Evolutionary conservation across 2,329 filamentous ascomycete species (phyloP).

Genomic region (Nemania diffusa): DNA sequence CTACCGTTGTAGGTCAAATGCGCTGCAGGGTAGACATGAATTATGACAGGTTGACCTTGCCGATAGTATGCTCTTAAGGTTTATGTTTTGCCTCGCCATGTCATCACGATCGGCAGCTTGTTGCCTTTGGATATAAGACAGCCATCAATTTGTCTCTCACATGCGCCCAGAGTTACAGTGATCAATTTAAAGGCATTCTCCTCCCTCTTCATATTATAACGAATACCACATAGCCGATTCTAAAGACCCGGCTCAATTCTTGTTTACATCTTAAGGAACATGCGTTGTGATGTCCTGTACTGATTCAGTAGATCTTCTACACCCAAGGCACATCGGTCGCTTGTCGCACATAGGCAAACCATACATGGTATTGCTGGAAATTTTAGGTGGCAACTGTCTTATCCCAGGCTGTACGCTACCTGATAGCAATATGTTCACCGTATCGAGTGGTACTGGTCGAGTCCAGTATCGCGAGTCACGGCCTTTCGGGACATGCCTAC

Average conservation of each 20-base stretch:
- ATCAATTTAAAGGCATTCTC: conserved; percentile 2
- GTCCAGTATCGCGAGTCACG: conserved; percentile 22
- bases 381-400: too few species aligned
- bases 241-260: background rate
- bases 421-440: conserved; percentile 9
- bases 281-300: background rate
- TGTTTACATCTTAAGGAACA: background rate
- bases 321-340: conserved; percentile 1
- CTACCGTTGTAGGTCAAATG: background rate
- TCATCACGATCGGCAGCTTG: conserved; percentile 33
- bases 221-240: background rate
- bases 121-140: conserved; percentile 23
- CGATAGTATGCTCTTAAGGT: conserved; percentile 19
- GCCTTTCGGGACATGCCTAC: conserved; percentile 10
- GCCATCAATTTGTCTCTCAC: conserved; percentile 20
- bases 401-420: too few species aligned
- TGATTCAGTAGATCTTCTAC: background rate
- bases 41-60: background rate
- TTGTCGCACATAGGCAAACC: background rate
- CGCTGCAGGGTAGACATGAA: conserved; percentile 2
- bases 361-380: background rate
- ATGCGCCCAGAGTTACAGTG: background rate
- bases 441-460: background rate
- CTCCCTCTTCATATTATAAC: background rate
- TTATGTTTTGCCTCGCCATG: conserved; percentile 25